phyloP scores from a whole-genome alignment of 192 early-diverging fungal genomes.

The Podila epigama region DNA sequence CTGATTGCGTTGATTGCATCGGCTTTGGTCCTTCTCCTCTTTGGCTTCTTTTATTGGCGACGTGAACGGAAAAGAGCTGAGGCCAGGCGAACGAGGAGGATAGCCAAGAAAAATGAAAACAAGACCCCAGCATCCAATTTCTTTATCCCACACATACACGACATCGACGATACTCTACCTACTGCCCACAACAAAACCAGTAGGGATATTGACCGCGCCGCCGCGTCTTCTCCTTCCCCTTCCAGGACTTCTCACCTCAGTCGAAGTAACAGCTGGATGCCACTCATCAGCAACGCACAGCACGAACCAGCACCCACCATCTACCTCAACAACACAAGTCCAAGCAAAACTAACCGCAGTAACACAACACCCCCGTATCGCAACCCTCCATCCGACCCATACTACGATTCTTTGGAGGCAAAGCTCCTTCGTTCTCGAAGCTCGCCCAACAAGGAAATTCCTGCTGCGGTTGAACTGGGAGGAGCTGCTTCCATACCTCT shows the following conservation, averaged over 20 bases:
- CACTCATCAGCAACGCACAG: background rate
- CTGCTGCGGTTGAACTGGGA: background rate
- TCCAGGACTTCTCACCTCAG: background rate
- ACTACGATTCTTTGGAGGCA: background rate
- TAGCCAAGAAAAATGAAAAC: background rate
- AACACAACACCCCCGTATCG: background rate
- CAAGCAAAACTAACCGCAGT: background rate
- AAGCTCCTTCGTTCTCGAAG: background rate
- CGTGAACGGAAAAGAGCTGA: background rate
- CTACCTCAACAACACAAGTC: background rate
- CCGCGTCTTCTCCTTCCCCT: too few relatives aligned
- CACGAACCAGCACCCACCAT: background rate
- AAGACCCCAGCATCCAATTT: background rate
- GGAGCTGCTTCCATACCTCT: background rate
- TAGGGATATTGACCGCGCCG: too few relatives aligned
- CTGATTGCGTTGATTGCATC: background rate
- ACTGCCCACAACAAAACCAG: too few relatives aligned
- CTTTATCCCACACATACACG: too few relatives aligned
- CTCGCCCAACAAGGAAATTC: background rate
- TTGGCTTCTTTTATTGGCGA: background rate
- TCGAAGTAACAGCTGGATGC: background rate
- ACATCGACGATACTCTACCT: too few relatives aligned
- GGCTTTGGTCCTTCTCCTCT: background rate
- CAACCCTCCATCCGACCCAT: background rate
- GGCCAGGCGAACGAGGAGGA: background rate